A percentile compares a stretch with the other conserved stretches of the same genome.
Conservation (phyloP, 148 eudicot species). For the Dianthus caryophyllus region DNA sequence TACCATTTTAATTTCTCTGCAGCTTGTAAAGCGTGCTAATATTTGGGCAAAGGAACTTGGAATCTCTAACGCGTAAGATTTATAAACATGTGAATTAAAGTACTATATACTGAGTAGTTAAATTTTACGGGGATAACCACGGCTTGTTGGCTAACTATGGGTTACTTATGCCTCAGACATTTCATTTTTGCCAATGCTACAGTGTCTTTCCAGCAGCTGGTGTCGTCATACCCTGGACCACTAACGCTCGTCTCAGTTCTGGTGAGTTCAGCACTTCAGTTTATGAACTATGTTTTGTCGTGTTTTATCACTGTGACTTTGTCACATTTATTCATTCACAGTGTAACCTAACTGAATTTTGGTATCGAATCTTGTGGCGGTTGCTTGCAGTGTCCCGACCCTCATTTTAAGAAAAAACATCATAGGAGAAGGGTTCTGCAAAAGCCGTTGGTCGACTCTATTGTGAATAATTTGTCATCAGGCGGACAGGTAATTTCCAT, state of each 20-base stretch:
- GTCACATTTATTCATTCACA: not conserved
- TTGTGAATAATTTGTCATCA: conserved; percentile 43
- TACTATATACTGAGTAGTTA: not conserved
- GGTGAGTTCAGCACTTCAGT: conserved; percentile 61
- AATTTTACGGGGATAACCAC: not conserved
- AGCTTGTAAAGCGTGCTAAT: conserved; percentile 83
- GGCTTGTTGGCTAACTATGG: conserved; percentile 21
- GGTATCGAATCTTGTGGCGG: not conserved
- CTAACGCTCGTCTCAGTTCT: conserved; percentile 69
- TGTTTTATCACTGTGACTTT: not conserved
- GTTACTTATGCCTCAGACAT: conserved; percentile 50
- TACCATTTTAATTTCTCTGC: conserved; percentile 28
- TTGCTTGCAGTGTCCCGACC: conserved; percentile 86
- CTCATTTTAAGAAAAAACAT: conserved; percentile 83
- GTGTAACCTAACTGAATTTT: not conserved
- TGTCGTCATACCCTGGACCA: conserved; percentile 90
- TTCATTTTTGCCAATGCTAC: conserved; percentile 82
- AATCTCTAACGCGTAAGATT: conserved; percentile 63
- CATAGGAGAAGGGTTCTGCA: conserved; percentile 90
- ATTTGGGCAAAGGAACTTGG: conserved; percentile 71
- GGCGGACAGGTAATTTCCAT: conserved; percentile 71
- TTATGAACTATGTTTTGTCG: conserved; percentile 5
- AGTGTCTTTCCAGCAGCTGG: conserved; percentile 68
- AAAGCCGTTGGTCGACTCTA: conserved; percentile 72
- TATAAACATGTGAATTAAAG: not conserved